Evolutionary conservation across 805 yeast genomes (phyloP).

Genomic region (Metschnikowia hibisci): DNA sequence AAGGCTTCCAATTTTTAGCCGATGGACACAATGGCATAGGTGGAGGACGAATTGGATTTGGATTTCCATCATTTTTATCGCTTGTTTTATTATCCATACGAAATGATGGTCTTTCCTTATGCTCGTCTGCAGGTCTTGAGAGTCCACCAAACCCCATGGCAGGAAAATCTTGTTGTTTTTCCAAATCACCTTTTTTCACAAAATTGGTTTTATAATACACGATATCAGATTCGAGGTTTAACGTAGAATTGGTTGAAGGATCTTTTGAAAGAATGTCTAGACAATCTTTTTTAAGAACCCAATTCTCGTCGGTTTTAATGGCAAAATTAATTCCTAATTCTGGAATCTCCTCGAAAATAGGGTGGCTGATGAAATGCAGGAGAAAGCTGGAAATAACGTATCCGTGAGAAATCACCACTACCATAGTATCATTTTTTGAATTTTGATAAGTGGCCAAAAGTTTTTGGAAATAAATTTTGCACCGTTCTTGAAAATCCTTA

Average conservation of each 20-base stretch:
- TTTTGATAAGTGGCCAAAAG: conserved; percentile 39
- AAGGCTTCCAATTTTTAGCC: conserved; percentile 40
- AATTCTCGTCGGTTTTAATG: conserved; percentile 20
- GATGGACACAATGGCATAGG: conserved; percentile 35
- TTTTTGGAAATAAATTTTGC: conserved; percentile 38
- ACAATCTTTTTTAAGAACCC: conserved; percentile 35
- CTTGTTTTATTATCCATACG: conserved; percentile 20
- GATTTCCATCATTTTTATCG: background rate
- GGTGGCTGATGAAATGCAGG: conserved; percentile 39
- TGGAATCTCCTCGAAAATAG: conserved; percentile 43
- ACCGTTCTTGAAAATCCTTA: conserved; percentile 36
- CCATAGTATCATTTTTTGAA: conserved; percentile 30
- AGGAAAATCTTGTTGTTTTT: conserved; percentile 14
- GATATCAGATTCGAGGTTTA: conserved; percentile 40
- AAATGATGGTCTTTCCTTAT: conserved; percentile 34
- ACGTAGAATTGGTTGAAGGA: conserved; percentile 24
- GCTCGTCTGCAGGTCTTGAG: conserved; percentile 8
- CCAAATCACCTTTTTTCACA: conserved; percentile 33
- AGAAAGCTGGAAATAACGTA: conserved; percentile 38
- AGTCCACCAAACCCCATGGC: conserved; percentile 17
- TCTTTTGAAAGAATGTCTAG: conserved; percentile 25
- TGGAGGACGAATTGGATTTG: conserved; percentile 5
- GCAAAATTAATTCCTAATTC: conserved; percentile 38
- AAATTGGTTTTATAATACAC: conserved; percentile 44
- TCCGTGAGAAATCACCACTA: conserved; percentile 41